phyloP scores from a whole-genome alignment of 1,284 basidiomycete species.

The Clitocybe nebularis region DNA sequence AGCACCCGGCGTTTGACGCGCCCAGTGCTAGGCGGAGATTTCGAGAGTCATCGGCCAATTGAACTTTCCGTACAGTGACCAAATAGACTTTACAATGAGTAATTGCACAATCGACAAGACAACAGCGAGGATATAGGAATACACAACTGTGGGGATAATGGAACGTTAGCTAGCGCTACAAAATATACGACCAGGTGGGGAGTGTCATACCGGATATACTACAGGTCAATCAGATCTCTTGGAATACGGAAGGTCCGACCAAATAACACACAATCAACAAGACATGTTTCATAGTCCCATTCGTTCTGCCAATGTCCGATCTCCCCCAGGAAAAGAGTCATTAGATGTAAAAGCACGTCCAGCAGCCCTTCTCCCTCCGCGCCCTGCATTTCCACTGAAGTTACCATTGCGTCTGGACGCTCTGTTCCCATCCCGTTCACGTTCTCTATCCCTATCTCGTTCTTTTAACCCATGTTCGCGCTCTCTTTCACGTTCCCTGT shows the following conservation, averaged over 20 bases:
- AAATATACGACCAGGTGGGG: slow-evolving; percentile 8
- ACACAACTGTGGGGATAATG: slow-evolving; percentile 14
- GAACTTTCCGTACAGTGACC: no score
- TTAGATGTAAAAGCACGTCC: slow-evolving; percentile 21
- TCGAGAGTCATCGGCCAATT: no score
- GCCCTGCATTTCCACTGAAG: slow-evolving; percentile 25
- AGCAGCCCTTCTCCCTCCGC: slow-evolving; percentile 16
- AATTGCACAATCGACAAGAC: slow-evolving; percentile 5
- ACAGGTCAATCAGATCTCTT: slow-evolving; percentile 15
- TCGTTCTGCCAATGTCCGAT: slow-evolving; percentile 78
- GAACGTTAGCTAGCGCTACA: slow-evolving; percentile 29
- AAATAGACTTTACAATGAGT: slow-evolving; percentile 1
- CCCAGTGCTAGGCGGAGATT: not conserved
- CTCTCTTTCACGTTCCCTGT: slow-evolving; percentile 33
- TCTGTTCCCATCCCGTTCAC: slow-evolving; percentile 29
- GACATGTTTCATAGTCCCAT: slow-evolving; percentile 55
- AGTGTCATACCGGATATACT: slow-evolving; percentile 32
- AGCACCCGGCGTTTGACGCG: no score
- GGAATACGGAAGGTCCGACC: slow-evolving; percentile 6
- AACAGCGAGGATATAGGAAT: slow-evolving; percentile 17
- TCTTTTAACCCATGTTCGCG: slow-evolving; percentile 30
- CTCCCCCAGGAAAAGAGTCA: slow-evolving; percentile 34
- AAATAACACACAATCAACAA: slow-evolving; percentile 3
- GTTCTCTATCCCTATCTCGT: slow-evolving; percentile 29
- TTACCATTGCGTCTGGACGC: slow-evolving; percentile 30